phyloP scores from a whole-genome alignment of 2,329 filamentous ascomycete genomes.

The Venturia asperata region DNA sequence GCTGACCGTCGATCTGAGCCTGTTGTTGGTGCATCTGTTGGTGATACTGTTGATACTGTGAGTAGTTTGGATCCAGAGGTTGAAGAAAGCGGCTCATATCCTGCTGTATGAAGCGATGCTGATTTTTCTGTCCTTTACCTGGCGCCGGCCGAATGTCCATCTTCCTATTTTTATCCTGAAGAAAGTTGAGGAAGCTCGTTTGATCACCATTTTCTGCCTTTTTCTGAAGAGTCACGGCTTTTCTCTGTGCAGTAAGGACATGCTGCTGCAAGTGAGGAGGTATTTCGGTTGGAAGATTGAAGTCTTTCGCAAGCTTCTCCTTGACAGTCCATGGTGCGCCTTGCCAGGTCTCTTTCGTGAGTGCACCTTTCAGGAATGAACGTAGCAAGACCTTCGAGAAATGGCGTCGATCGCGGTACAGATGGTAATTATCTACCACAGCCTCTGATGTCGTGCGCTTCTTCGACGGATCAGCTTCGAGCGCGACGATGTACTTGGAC shows the following conservation, averaged over 20 bases:
- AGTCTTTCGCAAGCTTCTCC: constrained; percentile 71
- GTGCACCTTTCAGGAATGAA: constrained; percentile 89
- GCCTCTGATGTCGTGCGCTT: constrained; percentile 12
- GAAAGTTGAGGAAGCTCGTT: constrained; percentile 43
- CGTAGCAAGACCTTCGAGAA: constrained; percentile 93
- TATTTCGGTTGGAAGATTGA: constrained; percentile 80
- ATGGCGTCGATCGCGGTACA: constrained; percentile 78
- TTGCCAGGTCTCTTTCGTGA: constrained; percentile 86
- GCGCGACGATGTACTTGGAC: constrained; percentile 71
- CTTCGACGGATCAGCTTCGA: constrained; percentile 15
- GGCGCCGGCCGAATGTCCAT: constrained; percentile 64
- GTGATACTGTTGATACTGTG: constrained; percentile 13
- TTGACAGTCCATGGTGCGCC: constrained; percentile 97
- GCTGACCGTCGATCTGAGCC: not conserved
- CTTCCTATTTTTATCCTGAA: constrained; percentile 35
- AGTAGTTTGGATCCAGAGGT: constrained; percentile 12
- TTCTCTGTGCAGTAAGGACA: constrained; percentile 65
- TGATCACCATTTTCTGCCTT: constrained; percentile 38
- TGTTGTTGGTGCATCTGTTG: constrained; percentile 15
- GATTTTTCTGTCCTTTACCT: constrained; percentile 26
- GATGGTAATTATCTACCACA: constrained; percentile 51
- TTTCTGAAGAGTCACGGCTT: constrained; percentile 50
- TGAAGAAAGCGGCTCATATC: constrained; percentile 15
- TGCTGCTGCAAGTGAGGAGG: constrained; percentile 77
- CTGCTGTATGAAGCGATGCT: constrained; percentile 19